These are phyloP conservation scores for Cunninghamia lanceolata DNA, from an alignment of 75 land plant genomes.

Conservation along the genomic window DNA sequence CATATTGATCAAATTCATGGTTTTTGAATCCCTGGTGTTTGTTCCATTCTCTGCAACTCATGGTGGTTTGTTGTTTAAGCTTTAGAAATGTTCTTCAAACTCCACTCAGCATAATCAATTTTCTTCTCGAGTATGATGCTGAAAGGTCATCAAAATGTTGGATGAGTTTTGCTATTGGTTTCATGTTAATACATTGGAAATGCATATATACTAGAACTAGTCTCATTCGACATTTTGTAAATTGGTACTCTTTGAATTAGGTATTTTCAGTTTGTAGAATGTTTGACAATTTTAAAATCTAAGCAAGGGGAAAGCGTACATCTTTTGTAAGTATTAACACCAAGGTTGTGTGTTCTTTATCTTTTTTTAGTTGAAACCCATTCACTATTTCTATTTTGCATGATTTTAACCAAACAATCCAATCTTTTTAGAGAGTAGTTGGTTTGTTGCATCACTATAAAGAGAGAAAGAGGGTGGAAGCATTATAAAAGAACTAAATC, in stretches of 20 bases:
- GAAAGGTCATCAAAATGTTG: background rate
- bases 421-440: too few relatives aligned
- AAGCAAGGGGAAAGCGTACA: background rate
- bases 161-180: background rate
- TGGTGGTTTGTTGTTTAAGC: constrained; percentile 71
- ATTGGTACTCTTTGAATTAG: background rate
- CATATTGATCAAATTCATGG: constrained; percentile 88
- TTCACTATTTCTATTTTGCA: too few relatives aligned
- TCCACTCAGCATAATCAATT: background rate
- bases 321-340: background rate
- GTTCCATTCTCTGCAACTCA: constrained; percentile 81
- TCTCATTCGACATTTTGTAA: background rate
- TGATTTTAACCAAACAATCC: too few relatives aligned
- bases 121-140: background rate
- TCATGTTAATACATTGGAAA: background rate
- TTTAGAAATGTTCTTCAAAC: constrained; percentile 14
- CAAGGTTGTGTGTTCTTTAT: background rate
- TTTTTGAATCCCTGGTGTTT: constrained; percentile 78
- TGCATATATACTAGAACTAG: background rate
- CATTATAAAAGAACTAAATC: too few relatives aligned
- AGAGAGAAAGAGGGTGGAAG: too few relatives aligned
- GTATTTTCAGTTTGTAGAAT: background rate
- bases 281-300: background rate
- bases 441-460: too few relatives aligned
- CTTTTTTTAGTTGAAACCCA: background rate